Evolutionary conservation across 805 yeast species (phyloP).

Genomic region (Sugiyamaella lignohabitans): DNA sequence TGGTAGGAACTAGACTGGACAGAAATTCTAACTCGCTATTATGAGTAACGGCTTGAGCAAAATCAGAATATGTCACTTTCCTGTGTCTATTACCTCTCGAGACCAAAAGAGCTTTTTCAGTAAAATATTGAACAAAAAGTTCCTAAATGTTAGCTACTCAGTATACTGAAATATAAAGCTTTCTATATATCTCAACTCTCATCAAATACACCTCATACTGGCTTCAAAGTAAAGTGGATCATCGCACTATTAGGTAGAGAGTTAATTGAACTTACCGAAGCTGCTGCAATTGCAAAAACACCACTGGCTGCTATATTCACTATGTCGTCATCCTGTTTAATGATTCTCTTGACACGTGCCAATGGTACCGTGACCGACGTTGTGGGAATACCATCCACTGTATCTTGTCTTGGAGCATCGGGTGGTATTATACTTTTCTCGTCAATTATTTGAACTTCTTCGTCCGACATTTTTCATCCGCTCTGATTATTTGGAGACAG

Average conservation of each 20-base stretch:
- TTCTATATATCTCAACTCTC: not conserved
- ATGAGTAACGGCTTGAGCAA: constrained; percentile 54
- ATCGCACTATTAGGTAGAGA: too few relatives aligned
- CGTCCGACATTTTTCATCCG: too few relatives aligned
- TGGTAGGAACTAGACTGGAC: constrained; percentile 52
- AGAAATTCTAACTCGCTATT: constrained; percentile 59
- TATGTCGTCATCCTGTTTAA: constrained; percentile 72
- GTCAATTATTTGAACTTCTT: too few relatives aligned
- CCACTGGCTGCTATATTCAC: constrained; percentile 61
- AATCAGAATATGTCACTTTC: constrained; percentile 64
- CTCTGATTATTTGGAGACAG: too few relatives aligned
- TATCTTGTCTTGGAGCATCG: too few relatives aligned
- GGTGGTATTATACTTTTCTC: too few relatives aligned
- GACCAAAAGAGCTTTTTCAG: constrained; percentile 61
- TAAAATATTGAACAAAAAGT: constrained; percentile 58
- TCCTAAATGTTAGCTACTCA: constrained; percentile 32
- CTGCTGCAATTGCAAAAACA: constrained; percentile 68
- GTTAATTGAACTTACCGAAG: constrained; percentile 46
- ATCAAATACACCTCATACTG: too few relatives aligned
- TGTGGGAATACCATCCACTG: too few relatives aligned
- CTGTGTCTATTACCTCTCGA: constrained; percentile 63
- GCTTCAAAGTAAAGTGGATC: too few relatives aligned
- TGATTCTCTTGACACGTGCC: constrained; percentile 61
- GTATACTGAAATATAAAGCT: not conserved
- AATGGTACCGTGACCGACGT: constrained; percentile 43